Conservation (phyloP, 1,139 yeast species). For the Pichia sp. region DNA sequence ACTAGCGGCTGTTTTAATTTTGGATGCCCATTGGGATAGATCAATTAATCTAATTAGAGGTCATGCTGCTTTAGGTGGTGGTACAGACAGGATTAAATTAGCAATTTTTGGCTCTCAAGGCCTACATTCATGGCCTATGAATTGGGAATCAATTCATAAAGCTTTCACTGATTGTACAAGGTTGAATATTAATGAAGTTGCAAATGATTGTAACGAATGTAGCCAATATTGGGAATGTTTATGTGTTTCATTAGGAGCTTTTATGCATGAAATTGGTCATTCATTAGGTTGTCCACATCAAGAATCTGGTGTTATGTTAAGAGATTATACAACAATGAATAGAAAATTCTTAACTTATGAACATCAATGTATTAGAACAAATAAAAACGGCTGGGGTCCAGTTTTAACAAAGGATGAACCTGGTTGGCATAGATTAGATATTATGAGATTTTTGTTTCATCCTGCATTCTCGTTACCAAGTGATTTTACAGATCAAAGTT, state of each 20-base stretch:
- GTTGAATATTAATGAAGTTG: conserved; percentile 63
- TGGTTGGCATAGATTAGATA: conserved; percentile 80
- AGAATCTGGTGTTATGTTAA: conserved; percentile 79
- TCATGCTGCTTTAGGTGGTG: conserved; percentile 96
- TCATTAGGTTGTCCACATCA: conserved; percentile 88
- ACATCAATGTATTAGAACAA: conserved; percentile 48
- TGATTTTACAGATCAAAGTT: conserved; percentile 38
- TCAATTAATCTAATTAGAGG: conserved; percentile 55
- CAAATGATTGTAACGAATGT: conserved; percentile 80
- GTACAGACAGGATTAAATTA: conserved; percentile 57
- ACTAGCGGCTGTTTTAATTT: conserved; percentile 77
- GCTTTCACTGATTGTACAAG: conserved; percentile 66
- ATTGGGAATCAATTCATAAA: conserved; percentile 62
- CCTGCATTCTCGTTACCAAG: conserved; percentile 68
- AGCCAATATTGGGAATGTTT: conserved; percentile 89
- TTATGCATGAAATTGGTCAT: conserved; percentile 94
- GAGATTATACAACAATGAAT: conserved; percentile 77
- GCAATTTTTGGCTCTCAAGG: conserved; percentile 97
- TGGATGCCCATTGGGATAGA: conserved; percentile 82
- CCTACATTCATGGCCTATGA: conserved; percentile 80
- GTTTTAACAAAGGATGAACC: conserved; percentile 64
- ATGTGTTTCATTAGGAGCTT: conserved; percentile 84
- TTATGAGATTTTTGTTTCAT: conserved; percentile 71
- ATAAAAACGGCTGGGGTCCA: conserved; percentile 38
- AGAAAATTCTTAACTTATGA: conserved; percentile 79